Evolutionary conservation across 192 early-diverging fungal species (phyloP).

Genomic region (Chytriomyces hyalinus): DNA sequence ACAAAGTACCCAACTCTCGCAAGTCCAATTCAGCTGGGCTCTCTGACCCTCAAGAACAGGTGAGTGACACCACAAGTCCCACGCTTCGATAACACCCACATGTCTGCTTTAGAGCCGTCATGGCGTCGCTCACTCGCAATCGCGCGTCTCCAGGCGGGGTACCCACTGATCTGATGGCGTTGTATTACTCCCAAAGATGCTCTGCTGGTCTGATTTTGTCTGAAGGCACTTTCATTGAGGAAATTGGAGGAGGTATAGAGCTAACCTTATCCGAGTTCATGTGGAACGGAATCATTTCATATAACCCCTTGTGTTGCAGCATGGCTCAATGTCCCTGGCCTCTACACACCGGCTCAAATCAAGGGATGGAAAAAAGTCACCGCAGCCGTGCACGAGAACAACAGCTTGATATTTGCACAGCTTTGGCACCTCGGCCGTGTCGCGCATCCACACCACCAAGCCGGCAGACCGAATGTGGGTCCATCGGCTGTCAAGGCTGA

Average conservation of each 20-base stretch:
- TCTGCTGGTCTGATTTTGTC: constrained; percentile 29
- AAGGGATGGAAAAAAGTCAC: constrained; percentile 54
- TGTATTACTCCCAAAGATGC: constrained; percentile 29
- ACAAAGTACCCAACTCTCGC: constrained; percentile 24
- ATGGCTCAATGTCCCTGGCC: constrained; percentile 49
- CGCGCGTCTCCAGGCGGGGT: constrained; percentile 15
- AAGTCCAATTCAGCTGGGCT: constrained; percentile 26
- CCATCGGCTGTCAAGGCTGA: constrained; percentile 33
- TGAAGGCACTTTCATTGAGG: constrained; percentile 33
- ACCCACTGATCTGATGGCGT: constrained; percentile 26
- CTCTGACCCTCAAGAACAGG: constrained; percentile 37
- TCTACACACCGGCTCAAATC: constrained; percentile 49
- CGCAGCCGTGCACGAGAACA: constrained; percentile 45
- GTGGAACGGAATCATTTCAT: no score
- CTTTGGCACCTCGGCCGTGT: constrained; percentile 54
- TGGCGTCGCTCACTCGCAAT: constrained; percentile 35
- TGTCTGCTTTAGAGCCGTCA: constrained; percentile 8
- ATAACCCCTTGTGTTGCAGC: background rate
- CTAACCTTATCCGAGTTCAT: background rate
- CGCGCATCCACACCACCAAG: constrained; percentile 30
- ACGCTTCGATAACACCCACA: background rate
- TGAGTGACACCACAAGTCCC: background rate
- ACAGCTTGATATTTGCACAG: constrained; percentile 52
- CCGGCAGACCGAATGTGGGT: constrained; percentile 12
- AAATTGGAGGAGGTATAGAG: constrained; percentile 15